These are phyloP conservation scores for Linderina pennispora DNA, from an alignment of 192 early-diverging fungal species.

Conservation along the genomic window DNA sequence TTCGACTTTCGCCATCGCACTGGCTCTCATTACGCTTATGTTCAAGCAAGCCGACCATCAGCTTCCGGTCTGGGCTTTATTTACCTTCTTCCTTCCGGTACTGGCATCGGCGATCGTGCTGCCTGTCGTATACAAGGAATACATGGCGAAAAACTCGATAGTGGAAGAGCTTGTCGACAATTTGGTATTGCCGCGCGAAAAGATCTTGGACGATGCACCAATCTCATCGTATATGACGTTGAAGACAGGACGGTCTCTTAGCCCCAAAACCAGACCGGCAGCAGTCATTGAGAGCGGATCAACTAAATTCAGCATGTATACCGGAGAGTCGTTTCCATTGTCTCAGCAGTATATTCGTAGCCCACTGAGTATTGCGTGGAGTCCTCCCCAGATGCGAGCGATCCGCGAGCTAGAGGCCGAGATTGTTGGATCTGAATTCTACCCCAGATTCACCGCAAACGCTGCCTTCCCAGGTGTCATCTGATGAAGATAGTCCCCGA, in stretches of 20 bases:
- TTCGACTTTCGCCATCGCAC: background rate
- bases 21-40: background rate
- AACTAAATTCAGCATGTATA: background rate
- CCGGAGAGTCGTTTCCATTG: background rate
- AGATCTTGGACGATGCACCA: background rate
- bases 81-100: background rate
- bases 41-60: background rate
- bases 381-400: background rate
- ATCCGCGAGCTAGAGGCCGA: background rate
- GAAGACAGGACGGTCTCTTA: background rate
- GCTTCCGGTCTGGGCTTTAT: background rate
- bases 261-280: background rate
- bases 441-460: background rate
- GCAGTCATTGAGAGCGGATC: background rate
- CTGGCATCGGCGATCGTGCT: background rate
- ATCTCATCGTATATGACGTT: background rate
- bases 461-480: background rate
- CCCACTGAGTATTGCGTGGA: background rate
- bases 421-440: background rate
- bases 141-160: too few species aligned
- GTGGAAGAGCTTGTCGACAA: background rate
- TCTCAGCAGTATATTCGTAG: too few species aligned
- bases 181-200: background rate
- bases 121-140: too few species aligned
- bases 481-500: too few species aligned